Percentiles rank a stretch among this genome's conserved stretches.
Conservation (phyloP, 1,139 yeast genomes). For the Suhomyces wounanorum region DNA sequence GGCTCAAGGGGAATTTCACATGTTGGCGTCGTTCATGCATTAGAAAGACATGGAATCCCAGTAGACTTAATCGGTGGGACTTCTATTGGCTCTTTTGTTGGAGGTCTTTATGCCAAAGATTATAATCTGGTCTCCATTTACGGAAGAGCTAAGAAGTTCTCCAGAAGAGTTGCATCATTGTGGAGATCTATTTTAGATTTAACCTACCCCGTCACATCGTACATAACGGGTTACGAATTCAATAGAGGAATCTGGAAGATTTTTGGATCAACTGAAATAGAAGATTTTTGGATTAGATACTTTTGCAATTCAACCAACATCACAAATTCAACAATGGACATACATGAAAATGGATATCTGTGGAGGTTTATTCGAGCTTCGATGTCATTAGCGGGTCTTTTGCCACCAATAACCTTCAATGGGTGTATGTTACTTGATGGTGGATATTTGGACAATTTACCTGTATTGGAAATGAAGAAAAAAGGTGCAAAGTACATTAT, state of each 20-base stretch:
- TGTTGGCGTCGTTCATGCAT: slow-evolving; percentile 85
- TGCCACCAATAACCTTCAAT: slow-evolving; percentile 86
- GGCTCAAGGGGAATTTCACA: slow-evolving; percentile 96
- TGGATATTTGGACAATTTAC: slow-evolving; percentile 91
- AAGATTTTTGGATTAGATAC: slow-evolving; percentile 91
- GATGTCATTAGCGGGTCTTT: slow-evolving; percentile 91
- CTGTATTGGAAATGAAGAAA: slow-evolving; percentile 86
- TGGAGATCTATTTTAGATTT: slow-evolving; percentile 86
- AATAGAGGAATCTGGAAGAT: slow-evolving; percentile 96
- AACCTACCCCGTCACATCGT: slow-evolving; percentile 92
- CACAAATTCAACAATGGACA: slow-evolving; percentile 93
- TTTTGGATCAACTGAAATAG: slow-evolving; percentile 89
- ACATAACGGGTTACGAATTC: slow-evolving; percentile 95
- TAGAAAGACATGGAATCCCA: slow-evolving; percentile 94
- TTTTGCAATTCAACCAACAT: slow-evolving; percentile 94
- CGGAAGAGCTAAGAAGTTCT: slow-evolving; percentile 85
- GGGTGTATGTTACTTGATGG: slow-evolving; percentile 96
- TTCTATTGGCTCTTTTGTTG: slow-evolving; percentile 93
- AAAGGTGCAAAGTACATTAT: slow-evolving; percentile 86
- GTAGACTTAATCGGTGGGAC: slow-evolving; percentile 95
- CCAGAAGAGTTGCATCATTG: slow-evolving; percentile 75
- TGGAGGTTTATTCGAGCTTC: slow-evolving; percentile 97
- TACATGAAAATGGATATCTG: slow-evolving; percentile 88
- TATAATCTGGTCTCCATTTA: slow-evolving; percentile 88
- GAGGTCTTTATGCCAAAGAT: slow-evolving; percentile 91